Conservation (phyloP, 169 alveolate species). For the Plasmodium knowlesi region DNA sequence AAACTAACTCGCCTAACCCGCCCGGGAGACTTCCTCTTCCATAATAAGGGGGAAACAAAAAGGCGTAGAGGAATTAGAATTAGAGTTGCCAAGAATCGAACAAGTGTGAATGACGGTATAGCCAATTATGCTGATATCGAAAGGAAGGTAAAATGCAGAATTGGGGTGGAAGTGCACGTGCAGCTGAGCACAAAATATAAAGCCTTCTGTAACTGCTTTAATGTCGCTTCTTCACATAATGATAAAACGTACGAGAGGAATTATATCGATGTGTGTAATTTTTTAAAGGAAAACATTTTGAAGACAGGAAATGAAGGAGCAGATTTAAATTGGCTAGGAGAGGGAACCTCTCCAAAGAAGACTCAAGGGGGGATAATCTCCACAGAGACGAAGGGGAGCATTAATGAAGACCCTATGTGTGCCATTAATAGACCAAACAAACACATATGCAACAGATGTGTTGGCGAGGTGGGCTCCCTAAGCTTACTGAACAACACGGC, state of each 20-base stretch:
- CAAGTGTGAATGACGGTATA: not conserved
- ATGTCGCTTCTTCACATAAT: slow-evolving; percentile 41
- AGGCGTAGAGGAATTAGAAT: not conserved
- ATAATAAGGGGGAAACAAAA: not conserved
- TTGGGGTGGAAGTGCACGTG: slow-evolving; percentile 84
- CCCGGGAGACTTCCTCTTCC: not conserved
- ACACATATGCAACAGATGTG: slow-evolving; percentile 80
- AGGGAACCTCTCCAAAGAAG: not conserved
- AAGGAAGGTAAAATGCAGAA: slow-evolving; percentile 41
- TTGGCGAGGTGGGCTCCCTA: slow-evolving; percentile 84
- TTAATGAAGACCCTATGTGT: not conserved
- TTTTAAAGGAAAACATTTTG: slow-evolving; percentile 50
- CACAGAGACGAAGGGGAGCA: not conserved
- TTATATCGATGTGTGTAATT: slow-evolving; percentile 32
- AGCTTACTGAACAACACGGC: slow-evolving; percentile 78
- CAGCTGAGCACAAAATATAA: slow-evolving; percentile 82
- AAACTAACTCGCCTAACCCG: not conserved
- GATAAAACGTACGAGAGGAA: slow-evolving; percentile 61
- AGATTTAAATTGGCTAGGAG: not conserved
- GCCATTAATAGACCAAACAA: slow-evolving; percentile 55
- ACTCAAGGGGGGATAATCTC: not conserved
- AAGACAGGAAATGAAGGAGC: not conserved
- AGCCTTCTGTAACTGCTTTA: slow-evolving; percentile 80
- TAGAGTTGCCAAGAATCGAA: not conserved
- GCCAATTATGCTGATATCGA: slow-evolving; percentile 13